phyloP scores from a whole-genome alignment of 805 yeast species.

The Pichia heedii region DNA sequence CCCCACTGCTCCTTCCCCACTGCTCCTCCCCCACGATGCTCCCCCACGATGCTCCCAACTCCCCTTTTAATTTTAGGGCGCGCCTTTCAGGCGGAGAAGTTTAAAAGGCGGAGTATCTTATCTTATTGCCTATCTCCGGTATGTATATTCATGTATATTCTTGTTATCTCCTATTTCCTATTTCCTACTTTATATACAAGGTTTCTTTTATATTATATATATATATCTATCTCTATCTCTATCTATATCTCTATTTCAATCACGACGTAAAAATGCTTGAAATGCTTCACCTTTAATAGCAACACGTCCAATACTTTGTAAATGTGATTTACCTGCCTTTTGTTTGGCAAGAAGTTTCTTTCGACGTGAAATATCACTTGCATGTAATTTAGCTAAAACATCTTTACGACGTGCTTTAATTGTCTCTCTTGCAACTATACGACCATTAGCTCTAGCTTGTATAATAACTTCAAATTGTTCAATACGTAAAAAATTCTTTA shows the following conservation, averaged over 20 bases:
- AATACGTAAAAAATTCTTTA: conserved; percentile 67
- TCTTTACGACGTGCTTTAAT: conserved; percentile 90
- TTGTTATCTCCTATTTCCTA: no score
- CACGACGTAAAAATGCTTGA: conserved; percentile 63
- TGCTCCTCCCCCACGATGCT: no score
- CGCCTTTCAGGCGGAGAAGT: no score
- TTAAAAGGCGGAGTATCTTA: no score
- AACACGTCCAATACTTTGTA: conserved; percentile 75
- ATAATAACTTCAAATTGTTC: conserved; percentile 90
- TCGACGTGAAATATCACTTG: conserved; percentile 84
- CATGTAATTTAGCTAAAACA: conserved; percentile 89
- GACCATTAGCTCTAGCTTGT: conserved; percentile 77
- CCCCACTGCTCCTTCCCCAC: no score
- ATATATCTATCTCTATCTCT: no score
- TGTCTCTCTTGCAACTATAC: conserved; percentile 84
- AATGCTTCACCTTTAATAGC: conserved; percentile 77
- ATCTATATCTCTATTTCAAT: conserved; percentile 6
- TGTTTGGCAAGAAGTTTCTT: conserved; percentile 82
- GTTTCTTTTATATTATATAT: no score
- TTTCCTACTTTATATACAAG: no score
- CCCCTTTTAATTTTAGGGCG: no score
- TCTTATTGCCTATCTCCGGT: no score
- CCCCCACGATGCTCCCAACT: no score
- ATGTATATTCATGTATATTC: no score
- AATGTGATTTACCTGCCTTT: conserved; percentile 84